phyloP scores from a whole-genome alignment of 768 basidiomycete species.

The Boletellus ananiceps region DNA sequence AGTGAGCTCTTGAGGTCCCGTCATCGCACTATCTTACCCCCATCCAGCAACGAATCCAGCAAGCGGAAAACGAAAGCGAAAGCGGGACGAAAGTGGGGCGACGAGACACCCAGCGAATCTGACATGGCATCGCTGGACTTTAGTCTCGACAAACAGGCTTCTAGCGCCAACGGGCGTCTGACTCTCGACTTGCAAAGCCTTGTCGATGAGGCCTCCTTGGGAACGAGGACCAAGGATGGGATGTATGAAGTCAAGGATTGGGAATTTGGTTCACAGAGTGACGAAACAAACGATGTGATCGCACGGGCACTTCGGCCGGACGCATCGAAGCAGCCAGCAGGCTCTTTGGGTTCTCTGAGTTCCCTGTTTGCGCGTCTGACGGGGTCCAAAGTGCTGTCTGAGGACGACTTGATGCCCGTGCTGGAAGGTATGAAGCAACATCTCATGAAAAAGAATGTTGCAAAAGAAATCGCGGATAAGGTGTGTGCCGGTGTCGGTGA shows the following conservation, averaged over 20 bases:
- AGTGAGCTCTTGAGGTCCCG: slow-evolving; percentile 44
- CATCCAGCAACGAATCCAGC: slow-evolving; percentile 56
- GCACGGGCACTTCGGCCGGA: slow-evolving; percentile 51
- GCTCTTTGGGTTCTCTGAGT: slow-evolving; percentile 61
- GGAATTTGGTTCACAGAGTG: slow-evolving; percentile 58
- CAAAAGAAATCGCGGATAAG: slow-evolving; percentile 90
- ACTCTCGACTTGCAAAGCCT: slow-evolving; percentile 55
- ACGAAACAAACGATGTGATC: slow-evolving; percentile 50
- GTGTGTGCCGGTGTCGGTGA: slow-evolving; percentile 94
- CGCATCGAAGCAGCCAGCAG: slow-evolving; percentile 33
- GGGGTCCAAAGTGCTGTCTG: slow-evolving; percentile 76
- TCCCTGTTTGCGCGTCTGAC: slow-evolving; percentile 83
- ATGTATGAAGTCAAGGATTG: slow-evolving; percentile 79
- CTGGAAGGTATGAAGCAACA: slow-evolving; percentile 95
- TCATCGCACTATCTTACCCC: neutral
- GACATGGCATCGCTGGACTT: slow-evolving; percentile 96
- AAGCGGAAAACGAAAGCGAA: slow-evolving; percentile 67
- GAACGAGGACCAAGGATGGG: slow-evolving; percentile 69
- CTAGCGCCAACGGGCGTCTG: slow-evolving; percentile 22
- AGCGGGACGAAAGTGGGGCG: slow-evolving; percentile 87
- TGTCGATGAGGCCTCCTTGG: slow-evolving; percentile 70
- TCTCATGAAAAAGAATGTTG: slow-evolving; percentile 98
- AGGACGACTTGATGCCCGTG: slow-evolving; percentile 82
- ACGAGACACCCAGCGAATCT: slow-evolving; percentile 69
- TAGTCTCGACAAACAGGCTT: slow-evolving; percentile 54